phyloP scores from a whole-genome alignment of 2,329 filamentous ascomycete genomes.

The Colletotrichum sp. region DNA sequence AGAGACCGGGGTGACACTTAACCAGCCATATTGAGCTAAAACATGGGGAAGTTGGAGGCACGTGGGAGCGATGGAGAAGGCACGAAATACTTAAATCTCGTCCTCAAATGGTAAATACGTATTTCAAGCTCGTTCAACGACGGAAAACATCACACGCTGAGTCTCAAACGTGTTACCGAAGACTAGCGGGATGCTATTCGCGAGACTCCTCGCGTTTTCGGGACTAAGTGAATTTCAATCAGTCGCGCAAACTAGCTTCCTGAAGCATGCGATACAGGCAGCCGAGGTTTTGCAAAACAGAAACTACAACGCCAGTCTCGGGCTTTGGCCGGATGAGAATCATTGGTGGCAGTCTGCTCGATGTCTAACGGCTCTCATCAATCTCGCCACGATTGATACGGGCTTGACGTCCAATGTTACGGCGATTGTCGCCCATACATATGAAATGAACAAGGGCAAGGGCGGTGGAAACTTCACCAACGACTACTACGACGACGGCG shows the following conservation, averaged over 20 bases:
- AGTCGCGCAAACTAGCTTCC: neutral
- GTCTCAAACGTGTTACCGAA: neutral
- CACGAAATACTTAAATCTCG: neutral
- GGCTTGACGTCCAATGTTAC: rapidly evolving
- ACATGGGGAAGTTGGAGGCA: neutral
- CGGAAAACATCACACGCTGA: neutral
- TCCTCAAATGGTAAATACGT: rapidly evolving
- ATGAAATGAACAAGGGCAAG: neutral
- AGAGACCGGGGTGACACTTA: no score
- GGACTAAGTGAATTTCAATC: rapidly evolving
- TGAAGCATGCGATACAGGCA: neutral
- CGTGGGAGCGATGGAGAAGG: rapidly evolving
- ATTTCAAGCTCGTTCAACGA: neutral
- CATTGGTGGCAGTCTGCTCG: neutral
- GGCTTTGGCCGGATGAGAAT: neutral
- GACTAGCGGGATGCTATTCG: neutral
- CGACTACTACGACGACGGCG: neutral
- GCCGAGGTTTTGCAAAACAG: neutral
- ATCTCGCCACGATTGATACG: rapidly evolving
- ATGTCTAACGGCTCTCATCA: neutral
- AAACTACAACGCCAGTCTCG: neutral
- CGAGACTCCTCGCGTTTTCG: rapidly evolving
- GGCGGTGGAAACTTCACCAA: neutral
- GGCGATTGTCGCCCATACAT: neutral
- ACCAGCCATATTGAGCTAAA: neutral